phyloP scores from a whole-genome alignment of 352 stramenopile species.

The Globisporangium canariense region DNA sequence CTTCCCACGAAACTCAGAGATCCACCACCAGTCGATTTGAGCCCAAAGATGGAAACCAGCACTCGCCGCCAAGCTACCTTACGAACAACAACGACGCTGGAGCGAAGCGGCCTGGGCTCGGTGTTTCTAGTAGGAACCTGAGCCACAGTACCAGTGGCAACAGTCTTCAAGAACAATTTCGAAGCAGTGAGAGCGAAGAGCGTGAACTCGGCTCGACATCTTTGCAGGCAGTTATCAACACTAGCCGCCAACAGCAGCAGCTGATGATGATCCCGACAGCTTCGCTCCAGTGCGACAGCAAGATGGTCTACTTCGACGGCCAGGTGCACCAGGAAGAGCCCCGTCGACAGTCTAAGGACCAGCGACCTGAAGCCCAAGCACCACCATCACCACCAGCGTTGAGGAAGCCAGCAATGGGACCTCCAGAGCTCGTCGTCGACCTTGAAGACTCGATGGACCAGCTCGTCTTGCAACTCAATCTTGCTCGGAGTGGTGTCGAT shows the following conservation, averaged over 20 bases:
- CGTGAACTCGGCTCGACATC: constrained; percentile 10
- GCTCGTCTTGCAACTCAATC: constrained; percentile 4
- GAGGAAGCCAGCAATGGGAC: neutral
- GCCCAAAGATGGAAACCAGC: neutral
- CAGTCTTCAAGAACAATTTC: neutral
- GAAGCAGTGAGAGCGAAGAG: constrained; percentile 4
- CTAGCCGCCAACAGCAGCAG: neutral
- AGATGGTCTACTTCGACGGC: constrained; percentile 55
- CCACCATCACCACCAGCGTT: neutral
- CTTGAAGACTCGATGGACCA: constrained; percentile 22
- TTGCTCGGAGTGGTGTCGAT: neutral
- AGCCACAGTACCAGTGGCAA: neutral
- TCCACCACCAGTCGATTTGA: neutral
- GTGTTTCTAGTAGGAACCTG: neutral
- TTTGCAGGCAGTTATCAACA: neutral
- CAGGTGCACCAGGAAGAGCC: constrained; percentile 10
- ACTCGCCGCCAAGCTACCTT: neutral
- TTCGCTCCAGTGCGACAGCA: constrained; percentile 50
- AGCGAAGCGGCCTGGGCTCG: neutral
- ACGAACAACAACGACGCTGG: neutral
- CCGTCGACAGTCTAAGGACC: neutral
- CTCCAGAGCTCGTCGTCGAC: neutral
- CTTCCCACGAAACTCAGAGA: neutral
- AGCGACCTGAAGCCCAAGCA: neutral
- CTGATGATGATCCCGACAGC: neutral